Evolutionary conservation across 495 filamentous ascomycete species (phyloP).

Genomic region (Gamarada debralockiae): DNA sequence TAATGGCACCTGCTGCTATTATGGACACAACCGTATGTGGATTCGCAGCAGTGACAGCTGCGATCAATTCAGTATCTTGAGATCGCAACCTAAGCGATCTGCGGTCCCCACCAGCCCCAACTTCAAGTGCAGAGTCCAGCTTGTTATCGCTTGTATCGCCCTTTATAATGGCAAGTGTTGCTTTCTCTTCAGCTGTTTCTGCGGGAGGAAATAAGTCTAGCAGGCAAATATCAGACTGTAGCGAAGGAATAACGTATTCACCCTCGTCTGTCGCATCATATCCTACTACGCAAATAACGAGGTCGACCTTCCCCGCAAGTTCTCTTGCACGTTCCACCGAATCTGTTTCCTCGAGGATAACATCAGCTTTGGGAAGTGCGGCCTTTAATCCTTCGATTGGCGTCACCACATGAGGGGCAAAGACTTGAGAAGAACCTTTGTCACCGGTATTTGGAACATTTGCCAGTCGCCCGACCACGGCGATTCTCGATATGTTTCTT

Average conservation of each 20-base stretch:
- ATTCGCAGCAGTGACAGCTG: background rate
- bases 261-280: slow-evolving; percentile 22
- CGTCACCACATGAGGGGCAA: slow-evolving; percentile 14
- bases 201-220: background rate
- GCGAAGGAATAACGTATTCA: slow-evolving; percentile 18
- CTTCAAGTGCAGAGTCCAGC: slow-evolving; percentile 6
- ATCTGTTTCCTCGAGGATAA: slow-evolving; percentile 4
- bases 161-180: background rate
- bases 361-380: slow-evolving; percentile 1
- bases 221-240: slow-evolving; percentile 1
- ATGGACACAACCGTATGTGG: slow-evolving; percentile 17
- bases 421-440: slow-evolving; percentile 21
- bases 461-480: slow-evolving; percentile 20
- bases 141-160: background rate
- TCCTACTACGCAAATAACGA: slow-evolving; percentile 20
- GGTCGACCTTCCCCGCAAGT: slow-evolving; percentile 10
- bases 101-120: slow-evolving; percentile 21
- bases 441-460: slow-evolving; percentile 19
- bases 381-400: slow-evolving; percentile 16
- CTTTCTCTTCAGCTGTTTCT: background rate
- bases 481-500: slow-evolving; percentile 6
- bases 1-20: slow-evolving; percentile 18
- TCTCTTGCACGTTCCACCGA: background rate
- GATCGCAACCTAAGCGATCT: slow-evolving; percentile 13
- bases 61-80: slow-evolving; percentile 7